Base-by-base conservation (phyloP, 345 rosid species). In the Carallia brachiata region DNA sequence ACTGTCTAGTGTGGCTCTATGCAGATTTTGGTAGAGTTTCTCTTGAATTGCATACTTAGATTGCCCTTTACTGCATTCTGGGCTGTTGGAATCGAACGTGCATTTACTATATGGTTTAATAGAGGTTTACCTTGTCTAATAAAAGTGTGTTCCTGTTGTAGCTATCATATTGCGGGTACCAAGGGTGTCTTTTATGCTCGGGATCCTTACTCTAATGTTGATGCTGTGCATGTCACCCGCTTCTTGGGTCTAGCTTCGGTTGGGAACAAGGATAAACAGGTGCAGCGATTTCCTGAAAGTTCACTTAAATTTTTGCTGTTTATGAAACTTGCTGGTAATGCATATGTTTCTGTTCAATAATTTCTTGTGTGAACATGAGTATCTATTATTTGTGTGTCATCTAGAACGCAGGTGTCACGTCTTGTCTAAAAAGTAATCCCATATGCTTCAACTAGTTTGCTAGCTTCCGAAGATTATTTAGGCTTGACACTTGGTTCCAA, bases 231-330 rank as follows among this genome's bases (percentile, higher is more conserved):
- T 69, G 90, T 86, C 59, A 94, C 96, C 66, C 96, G 98, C 52
- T 94, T 94, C 80, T 71, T 94, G 70, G 96, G 97, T 77, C 97
- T 91, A 84, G 97, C 96, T 63, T 70, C 86, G 28, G 92, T 91
- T 82, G 98, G 97, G 70, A 94, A 94, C 68, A 90, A 87, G 77
- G 91, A 84, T 63, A 94, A 94, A 76, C 97, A 91, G 91, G 98
- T 94, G 4, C 52, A 66, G 39, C 72, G 34, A 6, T 55, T 70
- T 39, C 28, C 7, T 7, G 36, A 31, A 32, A 60, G 48, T 19
- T 60, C 36, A 17, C 15, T 67, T 64, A 30, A 37, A 18, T 28
- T 44, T 6, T 17, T 36, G 10, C n/a, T 31, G 44, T 50, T 61
- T 61, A 58, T 7, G 40, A 54, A 48, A 17, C 59, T 66, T 70